Percentiles rank a stretch among this genome's conserved stretches.
Evolutionary conservation across 345 rosid species (phyloP).

Genomic region (Citrus unshiu): DNA sequence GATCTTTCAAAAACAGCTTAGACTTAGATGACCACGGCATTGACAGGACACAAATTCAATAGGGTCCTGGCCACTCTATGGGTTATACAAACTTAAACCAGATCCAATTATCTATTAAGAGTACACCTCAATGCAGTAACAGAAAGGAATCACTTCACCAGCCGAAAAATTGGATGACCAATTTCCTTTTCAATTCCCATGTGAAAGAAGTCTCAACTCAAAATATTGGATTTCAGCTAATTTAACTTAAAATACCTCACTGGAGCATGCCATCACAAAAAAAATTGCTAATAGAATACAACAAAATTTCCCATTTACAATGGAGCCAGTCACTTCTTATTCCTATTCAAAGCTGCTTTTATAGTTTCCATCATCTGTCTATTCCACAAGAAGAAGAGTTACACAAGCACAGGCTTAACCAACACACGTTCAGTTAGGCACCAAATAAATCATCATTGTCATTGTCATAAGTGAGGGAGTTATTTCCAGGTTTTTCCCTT

Average conservation of each 20-base stretch:
- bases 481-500: slow-evolving; percentile 23
- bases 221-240: neutral
- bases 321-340: slow-evolving; percentile 16
- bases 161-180: neutral
- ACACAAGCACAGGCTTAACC: neutral
- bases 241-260: neutral
- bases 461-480: slow-evolving; percentile 23
- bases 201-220: neutral
- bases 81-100: neutral
- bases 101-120: neutral
- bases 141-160: neutral
- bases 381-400: neutral
- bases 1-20: too few species aligned
- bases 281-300: slow-evolving; percentile 25
- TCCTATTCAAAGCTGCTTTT: slow-evolving; percentile 9
- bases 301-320: slow-evolving; percentile 27
- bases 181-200: neutral
- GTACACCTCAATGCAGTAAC: neutral
- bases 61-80: neutral
- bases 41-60: too few species aligned
- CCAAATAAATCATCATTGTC: slow-evolving; percentile 86
- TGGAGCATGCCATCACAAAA: slow-evolving; percentile 11
- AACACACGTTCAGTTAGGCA: slow-evolving; percentile 37
- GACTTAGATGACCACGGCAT: too few species aligned
- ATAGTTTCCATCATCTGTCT: neutral